Evolutionary conservation across 2,329 filamentous ascomycete genomes (phyloP).

Genomic region (Trichoderma breve): DNA sequence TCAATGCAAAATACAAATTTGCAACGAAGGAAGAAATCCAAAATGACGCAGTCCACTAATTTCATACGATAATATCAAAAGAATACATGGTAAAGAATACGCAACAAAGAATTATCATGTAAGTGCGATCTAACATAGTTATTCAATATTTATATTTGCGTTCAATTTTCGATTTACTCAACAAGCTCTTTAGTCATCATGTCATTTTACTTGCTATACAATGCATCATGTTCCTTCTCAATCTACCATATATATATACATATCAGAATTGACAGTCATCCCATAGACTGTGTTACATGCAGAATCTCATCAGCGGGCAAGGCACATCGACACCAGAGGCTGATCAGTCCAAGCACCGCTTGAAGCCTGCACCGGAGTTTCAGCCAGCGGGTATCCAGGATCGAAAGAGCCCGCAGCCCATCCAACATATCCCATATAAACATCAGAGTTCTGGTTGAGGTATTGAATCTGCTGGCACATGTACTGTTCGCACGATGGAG

Average conservation of each 20-base stretch:
- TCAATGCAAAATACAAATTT: background rate
- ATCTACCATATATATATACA: background rate
- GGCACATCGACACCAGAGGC: background rate
- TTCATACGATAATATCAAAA: background rate
- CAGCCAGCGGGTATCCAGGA: constrained; percentile 2
- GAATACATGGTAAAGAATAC: background rate
- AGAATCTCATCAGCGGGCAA: background rate
- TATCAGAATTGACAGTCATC: background rate
- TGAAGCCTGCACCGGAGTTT: background rate
- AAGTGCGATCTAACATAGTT: background rate
- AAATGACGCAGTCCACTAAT: background rate
- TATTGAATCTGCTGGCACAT: constrained; percentile 12
- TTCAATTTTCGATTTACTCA: background rate
- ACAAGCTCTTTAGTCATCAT: background rate
- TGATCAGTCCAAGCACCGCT: background rate
- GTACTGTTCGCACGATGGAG: background rate
- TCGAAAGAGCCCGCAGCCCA: constrained; percentile 13
- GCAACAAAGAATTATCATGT: background rate
- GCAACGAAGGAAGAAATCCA: fast-evolving
- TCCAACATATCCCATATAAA: background rate
- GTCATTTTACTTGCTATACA: background rate
- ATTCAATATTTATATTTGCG: background rate
- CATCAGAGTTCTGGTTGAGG: background rate
- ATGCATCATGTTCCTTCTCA: background rate
- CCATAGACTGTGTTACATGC: background rate